phyloP scores from a whole-genome alignment of 768 basidiomycete species.

The Heimioporus sp. region DNA sequence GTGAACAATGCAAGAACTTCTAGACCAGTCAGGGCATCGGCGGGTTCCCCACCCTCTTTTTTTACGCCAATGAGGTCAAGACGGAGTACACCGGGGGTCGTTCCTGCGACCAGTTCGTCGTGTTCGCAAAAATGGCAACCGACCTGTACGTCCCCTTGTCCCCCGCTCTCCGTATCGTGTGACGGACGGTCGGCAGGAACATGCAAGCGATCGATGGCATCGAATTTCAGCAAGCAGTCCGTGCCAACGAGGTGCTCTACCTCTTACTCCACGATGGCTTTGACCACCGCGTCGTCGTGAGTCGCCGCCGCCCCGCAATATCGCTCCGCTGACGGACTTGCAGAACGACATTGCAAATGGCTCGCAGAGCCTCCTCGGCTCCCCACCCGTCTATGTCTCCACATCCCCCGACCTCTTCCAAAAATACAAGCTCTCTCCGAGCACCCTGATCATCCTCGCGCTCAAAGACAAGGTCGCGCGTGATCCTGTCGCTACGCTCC shows the following conservation, averaged over 20 bases:
- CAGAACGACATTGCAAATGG: too few species aligned
- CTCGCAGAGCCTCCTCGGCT: too few species aligned
- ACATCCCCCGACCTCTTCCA: too few species aligned
- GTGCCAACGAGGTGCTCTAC: constrained; percentile 29
- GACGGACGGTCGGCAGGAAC: too few species aligned
- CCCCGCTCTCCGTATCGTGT: too few species aligned
- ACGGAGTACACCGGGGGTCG: constrained; percentile 80
- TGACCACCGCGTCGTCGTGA: constrained; percentile 33
- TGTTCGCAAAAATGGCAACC: constrained; percentile 78
- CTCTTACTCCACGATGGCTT: constrained; percentile 49
- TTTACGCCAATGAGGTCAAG: constrained; percentile 58
- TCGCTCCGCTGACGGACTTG: too few species aligned
- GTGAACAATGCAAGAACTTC: constrained; percentile 67
- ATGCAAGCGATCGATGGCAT: too few species aligned
- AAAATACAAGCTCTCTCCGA: too few species aligned
- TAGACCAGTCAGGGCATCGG: constrained; percentile 66
- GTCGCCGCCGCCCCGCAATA: too few species aligned
- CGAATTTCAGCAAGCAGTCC: constrained; percentile 12
- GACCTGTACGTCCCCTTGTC: constrained; percentile 56
- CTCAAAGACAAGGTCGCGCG: constrained; percentile 55
- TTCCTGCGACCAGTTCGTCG: too few species aligned
- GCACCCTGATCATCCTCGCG: too few species aligned
- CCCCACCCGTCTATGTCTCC: too few species aligned
- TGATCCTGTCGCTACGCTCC: constrained; percentile 45
- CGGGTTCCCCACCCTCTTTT: constrained; percentile 83